Evolutionary conservation across 1,284 basidiomycete species (phyloP), one percentile per base, ranked within the genome.

Genomic region (Cutaneotrichosporon arboriforme): DNA sequence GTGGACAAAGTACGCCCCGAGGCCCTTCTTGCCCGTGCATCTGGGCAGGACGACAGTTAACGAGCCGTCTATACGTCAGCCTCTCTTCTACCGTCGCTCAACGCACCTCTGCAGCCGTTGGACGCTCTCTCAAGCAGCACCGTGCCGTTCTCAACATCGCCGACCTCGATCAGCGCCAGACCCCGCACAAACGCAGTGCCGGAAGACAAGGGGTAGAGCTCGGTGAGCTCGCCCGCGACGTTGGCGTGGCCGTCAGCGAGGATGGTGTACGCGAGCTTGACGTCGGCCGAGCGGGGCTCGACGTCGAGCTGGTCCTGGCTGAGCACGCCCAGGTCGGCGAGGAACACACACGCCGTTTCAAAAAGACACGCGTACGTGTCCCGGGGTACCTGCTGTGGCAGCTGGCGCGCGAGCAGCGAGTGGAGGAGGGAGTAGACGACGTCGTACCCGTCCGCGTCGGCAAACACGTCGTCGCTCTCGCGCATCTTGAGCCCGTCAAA

Each of bases 1-100:
- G 69, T 90, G 87, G 34, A 84, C 73, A 74, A 90, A 92, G 76
- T 88, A 94, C 5, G 80, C 78, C 63, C 84, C 84, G 51, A 83
- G 78, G 5, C 83, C 83, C 52, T 81, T 79, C 52, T 83, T 81
- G 14, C 81, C 67, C 44, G 79, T 77, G 23, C 77, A 77, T 22
- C 77, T 77, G 20, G 87, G 86, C 48, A 90, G 76, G 44, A 90
- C 80, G 17, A 76, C 70, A 0, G 77, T 74, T 26, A 91, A 74
- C 1, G 64, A 58, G 2, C 63, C 64, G 43, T 69, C 71, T 45
- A 31, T n/a, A 8, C 4, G 43, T 45, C 31, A 45, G 43, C 33
- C 9, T 14, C 4, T 4, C 4, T 4, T 12, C 4, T 2, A n/a
- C 4, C 8, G 8, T 20, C 10, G 8, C 26, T 14, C 4, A 35